Evolutionary conservation across 768 basidiomycete genomes (phyloP), one percentile per base, ranked within the genome.

Genomic region (Lactifluus hygrophoroides): DNA sequence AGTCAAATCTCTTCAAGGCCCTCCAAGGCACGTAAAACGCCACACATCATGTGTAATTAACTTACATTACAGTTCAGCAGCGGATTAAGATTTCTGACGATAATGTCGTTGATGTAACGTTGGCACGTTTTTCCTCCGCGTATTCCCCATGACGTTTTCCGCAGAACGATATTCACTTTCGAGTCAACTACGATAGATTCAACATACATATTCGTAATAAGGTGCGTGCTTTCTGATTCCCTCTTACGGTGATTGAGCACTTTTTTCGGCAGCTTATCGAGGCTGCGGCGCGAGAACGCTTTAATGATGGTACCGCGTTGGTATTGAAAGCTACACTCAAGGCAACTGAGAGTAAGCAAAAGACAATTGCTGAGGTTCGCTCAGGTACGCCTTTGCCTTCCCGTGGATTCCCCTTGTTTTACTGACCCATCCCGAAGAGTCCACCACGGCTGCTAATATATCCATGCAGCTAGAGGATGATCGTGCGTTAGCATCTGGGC

Each of bases 171-270:
- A 80, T 90, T 34, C 84, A 85, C 70, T 89, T 96, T 68, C 82
- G 90, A 48, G 80, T 97, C 48, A 97, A 97, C 73, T 89, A 85
- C 68, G 86, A 93, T 64, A 87, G 82, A 65, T 95, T 94, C 71
- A 84, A 88, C 64, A 76, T 91, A 32, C 85, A 90, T 65, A 82
- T 96, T 52, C 86, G 95, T 43, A 95, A 96, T 72, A 77, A 85
- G 67, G 92, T 91, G 64, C 8, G 82, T 65, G 46, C 32, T n/a
- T 38, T 43, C 19, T 11, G 2, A 27, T 35, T 32, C 40, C 37
- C 40, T 49, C 57, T 62, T 49, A 21, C 28, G 50, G 30, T 62
- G 64, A 58, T 64, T 66, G 47, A 56, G 54, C 27, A 37, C 45
- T 43, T 51, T 38, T 19, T 2, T n/a, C n/a, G n/a, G 1, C 69